Base-by-base conservation (phyloP, 148 eudicot species). In the Fagopyrum tataricum region DNA sequence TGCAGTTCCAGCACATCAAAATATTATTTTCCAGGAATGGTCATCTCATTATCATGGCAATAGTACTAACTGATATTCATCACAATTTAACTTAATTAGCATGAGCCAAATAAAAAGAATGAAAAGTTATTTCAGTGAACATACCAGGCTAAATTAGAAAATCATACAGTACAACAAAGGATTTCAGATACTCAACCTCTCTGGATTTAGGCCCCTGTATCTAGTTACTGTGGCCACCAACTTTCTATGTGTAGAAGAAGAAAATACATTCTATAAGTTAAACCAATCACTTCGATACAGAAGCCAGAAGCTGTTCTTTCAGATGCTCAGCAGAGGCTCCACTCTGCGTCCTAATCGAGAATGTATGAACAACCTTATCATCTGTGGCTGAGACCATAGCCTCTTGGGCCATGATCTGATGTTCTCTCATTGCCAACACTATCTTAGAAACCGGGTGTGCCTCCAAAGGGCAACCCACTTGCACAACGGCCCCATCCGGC, bases 311-410 rank as follows among this genome's bases (percentile, higher is more conserved):
- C 82, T 85, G 87, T 48, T 85, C 90, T 83, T 95, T 95, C 76
- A 91, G 76, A 44, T 64, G 75, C 66, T 90, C 88, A 15, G 90
- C 98, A 46, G 73, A 79, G 43, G 72, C 81, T 6, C 85, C 93
- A 46, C 75, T 78, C 61, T 80, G 86, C 24, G 93, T 78, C 73
- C 73, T 76, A 61, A 95, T 80, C n/a, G 88, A 82, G 78, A 91
- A 95, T 21, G 97, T 91, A 64, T 95, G 99, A 73, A 95, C 81
- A 59, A 95, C 81, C 79, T 91, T 88, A 40, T 87, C 96, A 64
- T 91, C 96, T 1, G 79, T 76, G 46, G 80, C 76, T 7, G 84
- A 83, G 64, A 91, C 88, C 67, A 74, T 49, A 6, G 92, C 85
- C 69, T 95, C 97, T 56, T 85, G 89, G 0, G 87, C 82, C 39